These are phyloP conservation scores for Tanacetum coccineum DNA, from an alignment of 129 eudicot species.

Conservation along the genomic window DNA sequence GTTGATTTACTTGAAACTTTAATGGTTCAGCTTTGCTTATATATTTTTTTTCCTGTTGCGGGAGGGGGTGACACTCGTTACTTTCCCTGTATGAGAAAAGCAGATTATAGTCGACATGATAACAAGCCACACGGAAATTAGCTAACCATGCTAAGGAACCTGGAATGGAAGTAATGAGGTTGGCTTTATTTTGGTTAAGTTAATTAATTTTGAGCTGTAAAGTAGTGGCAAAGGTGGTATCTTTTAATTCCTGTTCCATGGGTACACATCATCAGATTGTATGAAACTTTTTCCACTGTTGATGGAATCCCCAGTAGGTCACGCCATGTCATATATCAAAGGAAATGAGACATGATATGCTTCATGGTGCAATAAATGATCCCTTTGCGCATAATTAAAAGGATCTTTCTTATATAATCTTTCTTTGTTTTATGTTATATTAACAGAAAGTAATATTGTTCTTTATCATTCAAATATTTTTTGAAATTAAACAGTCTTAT, in stretches of 20 bases:
- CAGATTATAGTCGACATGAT: neutral
- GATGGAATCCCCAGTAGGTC: conserved; percentile 22
- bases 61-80: conserved; percentile 4
- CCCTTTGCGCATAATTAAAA: neutral
- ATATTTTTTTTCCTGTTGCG: neutral
- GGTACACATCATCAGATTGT: conserved; percentile 15
- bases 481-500: too few species aligned
- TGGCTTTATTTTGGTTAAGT: conserved; percentile 11
- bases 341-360: conserved; percentile 20
- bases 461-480: too few species aligned
- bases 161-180: conserved; percentile 12
- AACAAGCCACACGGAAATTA: conserved; percentile 19
- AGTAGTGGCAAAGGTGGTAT: conserved; percentile 21
- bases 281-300: conserved; percentile 19
- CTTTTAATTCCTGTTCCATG: conserved; percentile 7
- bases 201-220: conserved; percentile 19
- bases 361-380: neutral
- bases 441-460: neutral
- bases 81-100: neutral
- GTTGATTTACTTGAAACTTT: conserved; percentile 9
- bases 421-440: neutral
- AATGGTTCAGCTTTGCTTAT: conserved; percentile 12
- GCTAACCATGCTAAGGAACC: conserved; percentile 30
- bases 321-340: conserved; percentile 27
- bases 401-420: neutral